Base-by-base conservation (phyloP, 78 protist species). In the Dictyostelium capitatum region DNA sequence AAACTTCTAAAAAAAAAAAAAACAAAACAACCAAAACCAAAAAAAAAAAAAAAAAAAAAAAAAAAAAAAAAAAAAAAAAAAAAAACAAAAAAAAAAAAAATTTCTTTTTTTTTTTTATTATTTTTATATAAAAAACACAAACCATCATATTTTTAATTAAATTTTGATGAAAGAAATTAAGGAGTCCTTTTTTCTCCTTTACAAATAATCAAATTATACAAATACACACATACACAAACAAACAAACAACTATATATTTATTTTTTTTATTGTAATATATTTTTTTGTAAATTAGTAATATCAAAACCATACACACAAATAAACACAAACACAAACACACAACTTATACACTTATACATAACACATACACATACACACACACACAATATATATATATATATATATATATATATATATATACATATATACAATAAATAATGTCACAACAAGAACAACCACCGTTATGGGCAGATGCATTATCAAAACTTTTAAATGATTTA, bases 401-500 rank as follows among this genome's bases (percentile, higher is more conserved):
- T 11, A n/a, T n/a, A n/a, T n/a, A n/a, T n/a, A n/a, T n/a, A 62
- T 37, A 37, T 37, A 37, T 3, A 37, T 37, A 37, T 3, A 37
- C 2, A 37, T 37, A 37, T 37, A 37, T 37, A 37, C 2, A 37
- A 37, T 37, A 37, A 80, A 62, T n/a, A 41, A 50, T 46, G 51
- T 17, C 41, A 62, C 75, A 62, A 80, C 32, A 62, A 25, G 57
- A 56, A 57, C 69, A 46, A 77, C 90, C 78, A 6, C 70, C 90
- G 12, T 37, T 54, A 59, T 85, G 92, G 92, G 83, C 92, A 8
- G 92, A 85, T 64, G 92, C 92, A 19, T 43, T 85, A 8, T 41
- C n/a, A 17, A 85, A 85, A 72, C 77, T 85, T 30, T 46, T 75
- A 41, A 15, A 48, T 41, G 92, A 85, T 62, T 53, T 85, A 59